Evolutionary conservation across 2,329 filamentous ascomycete species (phyloP).

Genomic region (Aureobasidium sp.): DNA sequence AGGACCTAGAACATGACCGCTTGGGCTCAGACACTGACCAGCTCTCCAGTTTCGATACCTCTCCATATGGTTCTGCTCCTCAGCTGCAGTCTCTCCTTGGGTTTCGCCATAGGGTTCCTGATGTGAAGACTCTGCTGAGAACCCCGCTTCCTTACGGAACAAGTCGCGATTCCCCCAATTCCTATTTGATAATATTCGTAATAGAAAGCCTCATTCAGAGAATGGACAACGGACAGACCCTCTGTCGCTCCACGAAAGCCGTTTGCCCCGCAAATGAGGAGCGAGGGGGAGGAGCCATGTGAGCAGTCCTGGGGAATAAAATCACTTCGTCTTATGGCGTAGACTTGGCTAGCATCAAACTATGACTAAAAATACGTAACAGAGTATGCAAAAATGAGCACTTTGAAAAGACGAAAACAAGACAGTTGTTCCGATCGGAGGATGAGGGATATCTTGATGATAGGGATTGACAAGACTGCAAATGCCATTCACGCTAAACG

Average conservation of each 20-base stretch:
- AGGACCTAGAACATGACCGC: background rate
- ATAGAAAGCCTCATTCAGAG: conserved; percentile 7
- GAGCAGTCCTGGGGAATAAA: conserved; percentile 12
- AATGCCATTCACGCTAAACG: background rate
- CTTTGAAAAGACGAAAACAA: background rate
- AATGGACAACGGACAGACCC: background rate
- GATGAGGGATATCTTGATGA: background rate
- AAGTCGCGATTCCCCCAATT: conserved; percentile 6
- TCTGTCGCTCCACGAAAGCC: conserved; percentile 11
- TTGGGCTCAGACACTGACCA: background rate
- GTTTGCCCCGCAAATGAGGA: conserved; percentile 12
- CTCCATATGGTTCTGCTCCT: background rate
- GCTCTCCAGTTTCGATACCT: background rate
- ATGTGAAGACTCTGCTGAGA: background rate
- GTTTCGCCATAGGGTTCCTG: background rate
- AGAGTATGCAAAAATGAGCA: conserved; percentile 4
- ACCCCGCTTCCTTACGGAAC: conserved; percentile 8
- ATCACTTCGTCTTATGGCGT: conserved; percentile 3
- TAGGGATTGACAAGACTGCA: background rate
- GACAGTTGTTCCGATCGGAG: background rate
- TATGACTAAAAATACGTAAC: conserved; percentile 17
- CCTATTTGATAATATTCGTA: conserved; percentile 16
- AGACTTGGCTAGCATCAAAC: conserved; percentile 3
- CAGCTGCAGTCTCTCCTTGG: conserved; percentile 1
- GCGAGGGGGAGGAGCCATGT: conserved; percentile 10